Base-by-base conservation (phyloP, 805 yeast genomes). In the Metschnikowia picachoensis region DNA sequence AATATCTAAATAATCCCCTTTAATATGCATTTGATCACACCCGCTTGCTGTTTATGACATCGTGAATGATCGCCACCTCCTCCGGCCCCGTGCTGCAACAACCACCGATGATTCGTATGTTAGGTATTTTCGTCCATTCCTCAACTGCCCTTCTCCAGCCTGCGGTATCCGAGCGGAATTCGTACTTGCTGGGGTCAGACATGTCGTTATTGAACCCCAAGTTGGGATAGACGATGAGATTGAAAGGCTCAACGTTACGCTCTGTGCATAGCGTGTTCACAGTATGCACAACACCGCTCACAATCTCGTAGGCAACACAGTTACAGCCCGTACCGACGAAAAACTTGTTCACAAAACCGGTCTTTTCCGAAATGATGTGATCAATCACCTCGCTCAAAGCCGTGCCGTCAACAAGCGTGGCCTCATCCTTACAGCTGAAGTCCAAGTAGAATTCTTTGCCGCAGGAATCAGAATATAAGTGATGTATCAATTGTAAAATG, bases 81-180 rank as follows among this genome's bases (percentile, higher is more conserved):
- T 59, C 53, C 0, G 90, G 89, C 0, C 79, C 73, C 1, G 88
- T 83, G 53, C 88, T 72, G 51, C 92, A 86, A 62, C 92, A 86
- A 2, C 91, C 92, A 8, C 94, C 94, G 44, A 86, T 67, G 14
- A 65, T 57, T n/a, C 60, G 52, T 8, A 84, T 71, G 31, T 73
- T 71, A 2, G 73, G 72, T 8, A 60, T 58, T 1, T 53, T 41
- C 16, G 66, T 50, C 78, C 84, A 78, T 15, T 61, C 58, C 28
- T 56, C 44, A 2, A 73, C 73, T 20, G 67, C 64, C 4, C 60
- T 52, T 2, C 59, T 62, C 77, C 85, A 74, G 3, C 58, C 52
- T 7, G 50, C 54, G 8, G 52, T 48, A 39, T 51, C 34, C 12
- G 54, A 39, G 34, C 53, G 43, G 29, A 60, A 55, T 33, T 44